Conservation (phyloP, 306 rosid genomes). For the Lablab purpureus region DNA sequence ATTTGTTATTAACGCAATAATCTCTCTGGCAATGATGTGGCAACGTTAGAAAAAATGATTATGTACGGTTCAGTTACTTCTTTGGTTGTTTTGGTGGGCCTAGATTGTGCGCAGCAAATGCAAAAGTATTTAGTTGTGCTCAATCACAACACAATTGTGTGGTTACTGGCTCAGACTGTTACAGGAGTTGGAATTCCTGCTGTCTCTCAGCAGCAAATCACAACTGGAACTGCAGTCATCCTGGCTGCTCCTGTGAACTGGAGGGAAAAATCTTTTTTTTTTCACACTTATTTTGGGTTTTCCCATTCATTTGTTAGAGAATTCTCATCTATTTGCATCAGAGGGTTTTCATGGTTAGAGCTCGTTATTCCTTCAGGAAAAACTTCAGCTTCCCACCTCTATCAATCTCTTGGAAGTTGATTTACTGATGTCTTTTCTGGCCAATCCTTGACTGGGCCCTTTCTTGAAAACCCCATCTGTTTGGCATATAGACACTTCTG, state of each 20-base stretch:
- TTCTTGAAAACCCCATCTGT: neutral
- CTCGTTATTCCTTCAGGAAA: neutral
- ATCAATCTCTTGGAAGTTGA: neutral
- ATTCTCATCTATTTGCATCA: neutral
- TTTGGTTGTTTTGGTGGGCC: neutral
- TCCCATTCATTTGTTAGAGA: neutral
- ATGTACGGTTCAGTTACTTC: neutral
- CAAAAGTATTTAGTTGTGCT: neutral
- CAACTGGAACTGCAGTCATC: too few relatives aligned
- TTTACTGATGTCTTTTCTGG: neutral
- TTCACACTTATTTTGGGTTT: too few relatives aligned
- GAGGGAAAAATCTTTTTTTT: too few relatives aligned
- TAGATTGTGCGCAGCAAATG: neutral
- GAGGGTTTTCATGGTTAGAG: neutral
- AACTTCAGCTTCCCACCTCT: neutral
- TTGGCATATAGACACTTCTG: neutral
- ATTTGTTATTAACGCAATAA: neutral
- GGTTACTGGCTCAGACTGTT: too few relatives aligned
- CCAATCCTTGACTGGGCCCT: neutral
- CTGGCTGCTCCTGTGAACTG: too few relatives aligned
- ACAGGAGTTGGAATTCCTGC: too few relatives aligned
- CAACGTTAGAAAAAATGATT: slow-evolving; percentile 18
- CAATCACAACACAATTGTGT: neutral
- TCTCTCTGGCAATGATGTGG: neutral
- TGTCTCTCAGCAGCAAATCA: too few relatives aligned